Evolutionary conservation across 805 yeast genomes (phyloP).

Genomic region (Ogataea sp.): DNA sequence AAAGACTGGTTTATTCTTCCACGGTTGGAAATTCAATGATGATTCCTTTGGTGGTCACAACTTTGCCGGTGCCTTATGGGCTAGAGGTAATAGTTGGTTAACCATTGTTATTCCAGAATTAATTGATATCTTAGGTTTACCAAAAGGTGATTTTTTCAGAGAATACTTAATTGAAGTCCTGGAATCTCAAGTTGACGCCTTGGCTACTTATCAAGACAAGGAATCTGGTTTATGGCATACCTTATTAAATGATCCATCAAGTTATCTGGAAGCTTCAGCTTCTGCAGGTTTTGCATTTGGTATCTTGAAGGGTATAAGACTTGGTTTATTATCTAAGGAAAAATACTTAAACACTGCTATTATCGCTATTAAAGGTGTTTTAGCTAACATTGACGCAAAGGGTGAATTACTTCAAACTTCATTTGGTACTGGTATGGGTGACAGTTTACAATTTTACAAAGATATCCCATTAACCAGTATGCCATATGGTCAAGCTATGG

Average conservation of each 20-base stretch:
- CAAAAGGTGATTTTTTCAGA: constrained; percentile 21
- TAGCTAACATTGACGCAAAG: constrained; percentile 18
- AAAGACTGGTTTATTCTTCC: constrained; percentile 26
- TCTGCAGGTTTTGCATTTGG: constrained; percentile 31
- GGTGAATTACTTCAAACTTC: constrained; percentile 28
- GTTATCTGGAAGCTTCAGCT: constrained; percentile 26
- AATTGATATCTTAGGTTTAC: constrained; percentile 22
- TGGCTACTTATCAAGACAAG: constrained; percentile 20
- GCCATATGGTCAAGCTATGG: constrained; percentile 32
- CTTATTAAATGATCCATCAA: constrained; percentile 21
- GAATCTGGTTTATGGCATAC: constrained; percentile 27
- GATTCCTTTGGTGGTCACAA: constrained; percentile 13
- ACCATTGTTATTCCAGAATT: constrained; percentile 30
- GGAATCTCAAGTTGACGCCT: constrained; percentile 22
- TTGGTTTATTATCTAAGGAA: constrained; percentile 15
- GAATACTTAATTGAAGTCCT: constrained; percentile 21
- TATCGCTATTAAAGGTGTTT: constrained; percentile 25
- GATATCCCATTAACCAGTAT: constrained; percentile 27
- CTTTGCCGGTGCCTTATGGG: constrained; percentile 26
- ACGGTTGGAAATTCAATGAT: constrained; percentile 24
- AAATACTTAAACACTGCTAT: constrained; percentile 20
- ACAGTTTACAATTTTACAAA: constrained; percentile 23
- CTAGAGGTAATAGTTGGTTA: constrained; percentile 29
- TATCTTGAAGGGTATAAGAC: constrained; percentile 24
- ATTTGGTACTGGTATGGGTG: constrained; percentile 30